Conservation (phyloP, 495 filamentous ascomycete species). For the Neurospora sp. region DNA sequence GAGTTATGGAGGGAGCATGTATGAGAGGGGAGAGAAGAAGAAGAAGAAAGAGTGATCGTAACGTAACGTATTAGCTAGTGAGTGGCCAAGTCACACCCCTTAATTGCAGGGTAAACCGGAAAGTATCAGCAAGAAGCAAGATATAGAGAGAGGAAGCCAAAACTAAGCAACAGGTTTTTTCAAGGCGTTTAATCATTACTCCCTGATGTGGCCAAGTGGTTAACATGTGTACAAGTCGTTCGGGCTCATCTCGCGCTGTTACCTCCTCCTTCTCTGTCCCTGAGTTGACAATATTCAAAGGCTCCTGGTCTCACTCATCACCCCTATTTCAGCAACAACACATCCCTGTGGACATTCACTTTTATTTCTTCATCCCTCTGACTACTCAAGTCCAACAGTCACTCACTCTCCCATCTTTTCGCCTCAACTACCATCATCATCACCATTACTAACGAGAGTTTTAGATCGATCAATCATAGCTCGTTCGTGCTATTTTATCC, state of each 20-base stretch:
- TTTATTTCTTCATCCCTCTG: background rate
- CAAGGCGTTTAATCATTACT: background rate
- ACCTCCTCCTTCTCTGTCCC: background rate
- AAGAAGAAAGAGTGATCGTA: background rate
- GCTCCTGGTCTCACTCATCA: background rate
- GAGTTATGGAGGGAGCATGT: constrained; percentile 15
- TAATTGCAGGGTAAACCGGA: background rate
- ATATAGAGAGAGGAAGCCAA: background rate
- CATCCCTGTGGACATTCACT: background rate
- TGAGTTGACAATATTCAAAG: background rate
- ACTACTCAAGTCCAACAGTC: background rate
- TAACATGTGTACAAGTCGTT: background rate
- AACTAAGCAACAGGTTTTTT: background rate
- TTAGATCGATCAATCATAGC: background rate
- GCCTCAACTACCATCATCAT: background rate
- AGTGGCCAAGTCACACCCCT: background rate
- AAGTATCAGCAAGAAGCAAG: background rate
- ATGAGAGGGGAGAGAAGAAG: background rate
- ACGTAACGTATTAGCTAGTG: background rate
- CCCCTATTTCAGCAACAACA: background rate
- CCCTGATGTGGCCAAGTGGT: background rate
- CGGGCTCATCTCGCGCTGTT: background rate
- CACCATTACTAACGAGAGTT: background rate
- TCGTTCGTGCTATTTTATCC: background rate
- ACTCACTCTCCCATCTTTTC: background rate